A percentile compares a stretch with the other conserved stretches of the same genome.
phyloP scores from a whole-genome alignment of 345 rosid species.

The Eucalyptus virginea region DNA sequence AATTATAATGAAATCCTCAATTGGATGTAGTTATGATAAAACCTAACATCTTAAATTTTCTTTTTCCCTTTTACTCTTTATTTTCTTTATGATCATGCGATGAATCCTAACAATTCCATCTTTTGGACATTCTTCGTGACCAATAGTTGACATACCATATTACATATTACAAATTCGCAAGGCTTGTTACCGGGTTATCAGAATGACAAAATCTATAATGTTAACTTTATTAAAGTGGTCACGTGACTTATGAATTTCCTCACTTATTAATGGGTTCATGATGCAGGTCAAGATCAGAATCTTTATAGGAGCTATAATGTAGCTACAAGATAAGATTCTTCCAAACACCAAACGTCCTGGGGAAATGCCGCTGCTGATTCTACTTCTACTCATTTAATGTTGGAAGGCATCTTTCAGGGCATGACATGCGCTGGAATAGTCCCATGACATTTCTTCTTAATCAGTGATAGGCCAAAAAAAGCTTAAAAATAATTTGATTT shows the following conservation, averaged over 20 bases:
- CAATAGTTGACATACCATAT: background rate
- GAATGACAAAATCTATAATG: background rate
- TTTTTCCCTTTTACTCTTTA: too few relatives aligned
- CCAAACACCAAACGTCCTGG: background rate
- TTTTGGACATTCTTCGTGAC: too few relatives aligned
- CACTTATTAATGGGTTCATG: background rate
- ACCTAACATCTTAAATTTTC: too few relatives aligned
- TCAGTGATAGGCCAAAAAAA: background rate
- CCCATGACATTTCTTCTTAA: background rate
- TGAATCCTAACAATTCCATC: too few relatives aligned
- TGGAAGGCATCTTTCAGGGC: background rate
- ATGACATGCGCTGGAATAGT: background rate
- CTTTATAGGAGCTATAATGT: background rate
- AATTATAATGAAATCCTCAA: too few relatives aligned
- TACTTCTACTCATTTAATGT: background rate
- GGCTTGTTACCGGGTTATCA: accelerated
- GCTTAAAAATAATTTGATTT: background rate
- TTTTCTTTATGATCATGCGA: too few relatives aligned
- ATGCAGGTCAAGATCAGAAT: background rate
- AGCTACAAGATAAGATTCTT: background rate
- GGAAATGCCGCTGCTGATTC: background rate
- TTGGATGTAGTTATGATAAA: too few relatives aligned
- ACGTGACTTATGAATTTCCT: background rate
- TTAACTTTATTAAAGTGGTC: too few relatives aligned
- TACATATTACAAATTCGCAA: background rate